phyloP scores from a whole-genome alignment of 305 asterid genomes.

The Fraxinus ornus region DNA sequence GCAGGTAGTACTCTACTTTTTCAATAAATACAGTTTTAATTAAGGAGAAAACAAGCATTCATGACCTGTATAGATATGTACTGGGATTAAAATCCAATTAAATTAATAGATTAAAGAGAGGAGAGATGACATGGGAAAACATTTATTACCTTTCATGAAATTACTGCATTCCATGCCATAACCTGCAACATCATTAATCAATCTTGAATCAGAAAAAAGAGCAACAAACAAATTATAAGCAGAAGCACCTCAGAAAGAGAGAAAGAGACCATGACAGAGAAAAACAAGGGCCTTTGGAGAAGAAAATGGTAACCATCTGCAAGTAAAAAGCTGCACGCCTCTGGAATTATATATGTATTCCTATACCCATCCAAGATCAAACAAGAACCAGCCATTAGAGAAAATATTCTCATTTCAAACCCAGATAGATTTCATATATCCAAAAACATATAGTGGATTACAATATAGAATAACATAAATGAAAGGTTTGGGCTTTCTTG shows the following conservation, averaged over 20 bases:
- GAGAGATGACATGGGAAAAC: conserved; percentile 22
- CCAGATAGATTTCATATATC: neutral
- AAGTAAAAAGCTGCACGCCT: conserved; percentile 74
- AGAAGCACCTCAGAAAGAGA: neutral
- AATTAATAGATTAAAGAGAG: neutral
- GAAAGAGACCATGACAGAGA: conserved; percentile 76
- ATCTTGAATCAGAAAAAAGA: neutral
- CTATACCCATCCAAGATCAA: conserved; percentile 31
- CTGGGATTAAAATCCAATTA: neutral
- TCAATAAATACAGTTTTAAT: neutral
- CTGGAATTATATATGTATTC: conserved; percentile 64
- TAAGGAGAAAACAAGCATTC: neutral
- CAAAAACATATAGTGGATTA: neutral
- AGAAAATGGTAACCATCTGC: conserved; percentile 85
- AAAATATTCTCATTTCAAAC: neutral
- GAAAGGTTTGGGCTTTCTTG: neutral
- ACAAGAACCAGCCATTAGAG: neutral
- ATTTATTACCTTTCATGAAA: conserved; percentile 83
- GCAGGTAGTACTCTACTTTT: neutral
- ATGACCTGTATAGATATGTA: neutral
- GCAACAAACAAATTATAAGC: no score
- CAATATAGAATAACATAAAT: neutral
- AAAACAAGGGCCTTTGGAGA: conserved; percentile 93
- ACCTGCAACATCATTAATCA: conserved; percentile 58
- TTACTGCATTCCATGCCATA: conserved; percentile 98